Evolutionary conservation across 495 filamentous ascomycete genomes (phyloP).

Genomic region (Choiromyces venosus): DNA sequence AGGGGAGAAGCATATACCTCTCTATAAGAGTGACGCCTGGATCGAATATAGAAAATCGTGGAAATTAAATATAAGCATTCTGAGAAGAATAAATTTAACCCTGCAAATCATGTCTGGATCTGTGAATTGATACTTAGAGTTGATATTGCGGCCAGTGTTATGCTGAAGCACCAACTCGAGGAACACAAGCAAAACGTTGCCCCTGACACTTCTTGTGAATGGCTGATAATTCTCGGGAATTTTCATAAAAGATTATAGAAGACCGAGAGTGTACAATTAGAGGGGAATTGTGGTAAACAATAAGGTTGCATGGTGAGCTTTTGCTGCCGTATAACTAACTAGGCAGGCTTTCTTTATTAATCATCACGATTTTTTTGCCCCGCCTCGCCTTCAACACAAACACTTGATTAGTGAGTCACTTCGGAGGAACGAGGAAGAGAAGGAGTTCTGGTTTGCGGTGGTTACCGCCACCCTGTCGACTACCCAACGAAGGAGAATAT

Average conservation of each 20-base stretch:
- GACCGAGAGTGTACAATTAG: not conserved
- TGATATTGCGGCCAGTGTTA: not conserved
- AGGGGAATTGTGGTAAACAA: not conserved
- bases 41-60: not conserved
- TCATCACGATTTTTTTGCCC: not conserved
- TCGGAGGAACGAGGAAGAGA: not conserved
- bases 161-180: not conserved
- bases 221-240: not conserved
- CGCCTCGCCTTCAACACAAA: not conserved
- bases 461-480: not conserved
- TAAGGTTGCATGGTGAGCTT: not conserved
- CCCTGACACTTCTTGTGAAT: not conserved
- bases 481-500: not conserved
- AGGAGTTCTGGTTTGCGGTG: not conserved
- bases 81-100: not conserved
- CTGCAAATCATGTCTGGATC: not conserved
- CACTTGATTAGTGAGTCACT: not conserved
- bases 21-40: not conserved
- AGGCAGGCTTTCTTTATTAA: not conserved
- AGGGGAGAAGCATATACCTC: not conserved
- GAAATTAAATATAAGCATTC: not conserved
- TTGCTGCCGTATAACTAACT: not conserved
- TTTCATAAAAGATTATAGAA: not conserved
- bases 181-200: not conserved
- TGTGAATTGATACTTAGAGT: not conserved